Percentiles rank a stretch among this genome's conserved stretches.
These are phyloP conservation scores for Candida odintsovae DNA, from an alignment of 805 yeast species.

Conservation along the genomic window DNA sequence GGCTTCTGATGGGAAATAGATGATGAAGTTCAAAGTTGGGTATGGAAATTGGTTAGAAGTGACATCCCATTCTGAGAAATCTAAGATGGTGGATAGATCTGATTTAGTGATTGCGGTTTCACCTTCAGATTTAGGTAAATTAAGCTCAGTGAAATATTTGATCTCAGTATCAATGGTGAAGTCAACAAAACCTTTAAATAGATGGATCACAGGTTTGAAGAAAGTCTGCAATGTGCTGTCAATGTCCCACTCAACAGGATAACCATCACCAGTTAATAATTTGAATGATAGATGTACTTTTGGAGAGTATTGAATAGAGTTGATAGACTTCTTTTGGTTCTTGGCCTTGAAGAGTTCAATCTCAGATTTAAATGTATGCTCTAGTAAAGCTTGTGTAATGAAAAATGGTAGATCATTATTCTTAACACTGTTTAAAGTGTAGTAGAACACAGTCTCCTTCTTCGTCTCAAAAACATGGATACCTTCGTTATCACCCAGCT, in stretches of 20 bases:
- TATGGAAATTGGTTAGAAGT: constrained; percentile 47
- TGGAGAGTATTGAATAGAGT: constrained; percentile 41
- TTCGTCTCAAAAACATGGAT: constrained; percentile 37
- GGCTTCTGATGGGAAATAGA: constrained; percentile 53
- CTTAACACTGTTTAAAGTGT: constrained; percentile 39
- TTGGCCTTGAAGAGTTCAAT: constrained; percentile 22
- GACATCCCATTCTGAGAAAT: constrained; percentile 81
- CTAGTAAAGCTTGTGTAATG: constrained; percentile 46
- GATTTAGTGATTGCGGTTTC: constrained; percentile 31
- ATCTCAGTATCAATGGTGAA: constrained; percentile 77
- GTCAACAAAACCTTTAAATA: constrained; percentile 52
- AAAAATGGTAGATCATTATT: constrained; percentile 59
- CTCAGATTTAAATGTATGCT: constrained; percentile 41
- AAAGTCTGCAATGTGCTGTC: constrained; percentile 41
- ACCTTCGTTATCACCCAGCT: constrained; percentile 36
- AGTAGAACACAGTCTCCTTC: constrained; percentile 34
- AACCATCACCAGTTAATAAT: constrained; percentile 64
- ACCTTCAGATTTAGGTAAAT: constrained; percentile 19
- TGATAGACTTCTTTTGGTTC: constrained; percentile 18
- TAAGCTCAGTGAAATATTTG: constrained; percentile 47
- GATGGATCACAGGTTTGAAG: constrained; percentile 50
- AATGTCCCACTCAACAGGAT: constrained; percentile 70
- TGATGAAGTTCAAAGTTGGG: constrained; percentile 66
- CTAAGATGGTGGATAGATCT: constrained; percentile 71
- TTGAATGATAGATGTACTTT: constrained; percentile 72